These are phyloP conservation scores for Yamadazyma atlantica DNA, from an alignment of 1,139 yeast genomes.

Conservation along the genomic window DNA sequence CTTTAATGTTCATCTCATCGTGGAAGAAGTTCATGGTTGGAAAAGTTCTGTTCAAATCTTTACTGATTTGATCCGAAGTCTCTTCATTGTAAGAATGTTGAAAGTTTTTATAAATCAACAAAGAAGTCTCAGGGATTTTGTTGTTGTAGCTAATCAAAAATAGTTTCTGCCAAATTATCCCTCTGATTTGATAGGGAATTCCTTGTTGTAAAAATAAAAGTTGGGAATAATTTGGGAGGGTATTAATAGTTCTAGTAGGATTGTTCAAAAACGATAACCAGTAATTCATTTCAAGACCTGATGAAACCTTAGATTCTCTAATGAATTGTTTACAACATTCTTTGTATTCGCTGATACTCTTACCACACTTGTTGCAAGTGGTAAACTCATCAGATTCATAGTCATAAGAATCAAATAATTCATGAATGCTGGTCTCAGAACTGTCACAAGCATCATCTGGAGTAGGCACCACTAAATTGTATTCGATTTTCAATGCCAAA, in stretches of 20 bases:
- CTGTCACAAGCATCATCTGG: slow-evolving; percentile 5
- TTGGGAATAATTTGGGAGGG: slow-evolving; percentile 49
- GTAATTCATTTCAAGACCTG: slow-evolving; percentile 38
- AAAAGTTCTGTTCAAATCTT: slow-evolving; percentile 65
- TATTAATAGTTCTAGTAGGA: slow-evolving; percentile 45
- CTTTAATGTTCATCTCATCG: slow-evolving; percentile 39
- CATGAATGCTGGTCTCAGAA: slow-evolving; percentile 9
- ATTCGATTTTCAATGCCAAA: slow-evolving; percentile 33
- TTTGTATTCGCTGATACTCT: slow-evolving; percentile 7
- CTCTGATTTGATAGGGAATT: slow-evolving; percentile 38
- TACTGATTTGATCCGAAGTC: slow-evolving; percentile 53
- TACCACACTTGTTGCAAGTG: slow-evolving; percentile 27
- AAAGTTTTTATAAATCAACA: slow-evolving; percentile 37
- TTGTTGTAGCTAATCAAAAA: slow-evolving; percentile 29
- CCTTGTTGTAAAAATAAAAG: slow-evolving; percentile 41
- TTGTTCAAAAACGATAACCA: slow-evolving; percentile 48
- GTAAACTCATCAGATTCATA: slow-evolving; percentile 35
- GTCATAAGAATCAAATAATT: slow-evolving; percentile 23
- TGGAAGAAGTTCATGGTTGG: slow-evolving; percentile 56
- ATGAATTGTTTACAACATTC: slow-evolving; percentile 14
- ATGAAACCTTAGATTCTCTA: slow-evolving; percentile 15
- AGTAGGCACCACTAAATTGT: slow-evolving; percentile 11
- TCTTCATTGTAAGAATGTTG: slow-evolving; percentile 45
- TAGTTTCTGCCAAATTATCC: slow-evolving; percentile 38
- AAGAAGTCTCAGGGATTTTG: slow-evolving; percentile 37